These are phyloP conservation scores for Sutorius eximius DNA, from an alignment of 1,284 basidiomycete species.

Conservation along the genomic window DNA sequence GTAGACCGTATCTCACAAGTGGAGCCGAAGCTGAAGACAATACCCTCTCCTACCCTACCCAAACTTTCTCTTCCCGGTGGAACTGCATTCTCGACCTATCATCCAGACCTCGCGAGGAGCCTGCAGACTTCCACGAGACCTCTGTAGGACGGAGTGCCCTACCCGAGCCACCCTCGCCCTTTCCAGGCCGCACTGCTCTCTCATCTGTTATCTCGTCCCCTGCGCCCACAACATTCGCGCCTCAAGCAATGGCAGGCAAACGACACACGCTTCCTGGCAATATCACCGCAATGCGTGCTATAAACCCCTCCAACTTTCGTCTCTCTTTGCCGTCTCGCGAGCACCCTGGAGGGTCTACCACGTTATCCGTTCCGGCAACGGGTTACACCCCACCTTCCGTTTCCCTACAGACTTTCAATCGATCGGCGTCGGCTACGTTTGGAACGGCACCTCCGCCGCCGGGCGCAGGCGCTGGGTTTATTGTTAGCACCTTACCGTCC, in stretches of 20 bases:
- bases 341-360: conserved; percentile 18
- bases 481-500: not conserved
- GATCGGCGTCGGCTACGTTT: conserved; percentile 49
- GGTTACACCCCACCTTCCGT: conserved; percentile 41
- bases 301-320: conserved; percentile 40
- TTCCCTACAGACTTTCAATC: conserved; percentile 40
- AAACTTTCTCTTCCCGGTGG: conserved; percentile 79
- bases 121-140: conserved; percentile 20
- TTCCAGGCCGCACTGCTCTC: conserved; percentile 47
- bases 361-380: conserved; percentile 2
- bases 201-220: conserved; percentile 22
- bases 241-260: conserved; percentile 55
- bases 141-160: conserved; percentile 48
- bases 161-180: conserved; percentile 74
- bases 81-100: conserved; percentile 83
- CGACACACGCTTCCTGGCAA: conserved; percentile 51
- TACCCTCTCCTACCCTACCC: conserved; percentile 57
- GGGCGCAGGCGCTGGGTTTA: not conserved
- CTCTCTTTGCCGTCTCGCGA: conserved; percentile 34
- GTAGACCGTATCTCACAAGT: conserved; percentile 54
- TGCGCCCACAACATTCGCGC: conserved; percentile 19
- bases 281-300: conserved; percentile 36
- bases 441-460: conserved; percentile 37
- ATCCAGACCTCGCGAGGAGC: conserved; percentile 35
- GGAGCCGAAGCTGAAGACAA: conserved; percentile 11